Evolutionary conservation across 352 stramenopile genomes (phyloP).

Genomic region (Blastocystis sp.): DNA sequence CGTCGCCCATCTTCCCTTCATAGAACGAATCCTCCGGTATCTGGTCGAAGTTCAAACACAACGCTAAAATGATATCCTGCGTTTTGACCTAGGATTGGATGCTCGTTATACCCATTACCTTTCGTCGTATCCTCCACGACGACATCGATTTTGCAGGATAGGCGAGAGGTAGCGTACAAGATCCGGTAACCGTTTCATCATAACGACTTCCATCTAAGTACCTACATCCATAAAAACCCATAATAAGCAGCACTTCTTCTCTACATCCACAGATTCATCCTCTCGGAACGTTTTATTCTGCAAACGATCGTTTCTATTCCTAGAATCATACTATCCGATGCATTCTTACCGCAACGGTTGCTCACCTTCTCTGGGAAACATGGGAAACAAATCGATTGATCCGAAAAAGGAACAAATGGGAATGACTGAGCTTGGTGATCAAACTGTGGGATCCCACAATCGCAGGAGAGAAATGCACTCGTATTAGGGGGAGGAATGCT

Average conservation of each 20-base stretch:
- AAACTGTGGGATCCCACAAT: no score
- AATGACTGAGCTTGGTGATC: no score
- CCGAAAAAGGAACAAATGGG: no score
- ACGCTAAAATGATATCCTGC: neutral
- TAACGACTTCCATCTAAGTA: constrained; percentile 30
- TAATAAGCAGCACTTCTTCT: neutral
- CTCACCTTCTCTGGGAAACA: neutral
- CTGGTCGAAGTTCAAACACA: constrained; percentile 26
- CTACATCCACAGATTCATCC: no score
- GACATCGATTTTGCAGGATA: neutral
- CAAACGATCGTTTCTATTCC: neutral
- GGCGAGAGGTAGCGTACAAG: neutral
- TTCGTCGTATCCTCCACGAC: constrained; percentile 10
- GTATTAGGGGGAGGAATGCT: no score
- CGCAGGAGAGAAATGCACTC: no score
- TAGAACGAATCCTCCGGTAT: neutral
- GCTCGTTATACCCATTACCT: neutral
- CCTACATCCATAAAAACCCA: neutral
- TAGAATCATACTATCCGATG: neutral
- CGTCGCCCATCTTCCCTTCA: neutral
- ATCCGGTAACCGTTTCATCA: constrained; percentile 22
- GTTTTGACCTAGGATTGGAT: constrained; percentile 19
- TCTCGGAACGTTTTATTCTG: no score
- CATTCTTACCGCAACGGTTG: neutral
- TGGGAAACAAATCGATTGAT: no score